phyloP scores from a whole-genome alignment of 2,329 filamentous ascomycete genomes.

The Diaporthe ampelina region DNA sequence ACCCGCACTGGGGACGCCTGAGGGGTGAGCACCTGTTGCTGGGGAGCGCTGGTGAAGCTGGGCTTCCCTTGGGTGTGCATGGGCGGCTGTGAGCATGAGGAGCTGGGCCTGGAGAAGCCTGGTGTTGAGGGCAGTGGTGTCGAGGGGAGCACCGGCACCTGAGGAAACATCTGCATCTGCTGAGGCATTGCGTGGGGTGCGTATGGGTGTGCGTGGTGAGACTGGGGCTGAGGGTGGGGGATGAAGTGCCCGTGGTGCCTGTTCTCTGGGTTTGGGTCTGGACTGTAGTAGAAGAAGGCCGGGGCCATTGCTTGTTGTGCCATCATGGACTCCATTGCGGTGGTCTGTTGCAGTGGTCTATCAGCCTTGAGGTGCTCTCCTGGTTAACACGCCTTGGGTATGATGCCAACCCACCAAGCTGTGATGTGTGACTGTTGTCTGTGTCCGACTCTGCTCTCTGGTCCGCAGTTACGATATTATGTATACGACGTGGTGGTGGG shows the following conservation, averaged over 20 bases:
- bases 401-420: slow-evolving; percentile 38
- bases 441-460: slow-evolving; percentile 33
- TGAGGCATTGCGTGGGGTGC: slow-evolving; percentile 51
- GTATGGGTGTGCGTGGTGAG: slow-evolving; percentile 55
- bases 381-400: background rate
- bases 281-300: slow-evolving; percentile 90
- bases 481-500: slow-evolving; percentile 45
- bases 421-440: slow-evolving; percentile 33
- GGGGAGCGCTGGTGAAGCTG: slow-evolving; percentile 70
- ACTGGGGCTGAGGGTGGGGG: slow-evolving; percentile 72
- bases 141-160: slow-evolving; percentile 71
- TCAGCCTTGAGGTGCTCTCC: slow-evolving; percentile 42
- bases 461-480: slow-evolving; percentile 47
- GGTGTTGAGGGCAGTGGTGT: slow-evolving; percentile 72
- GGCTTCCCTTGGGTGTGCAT: slow-evolving; percentile 55
- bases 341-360: slow-evolving; percentile 42
- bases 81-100: slow-evolving; percentile 73
- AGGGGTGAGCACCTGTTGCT: slow-evolving; percentile 74
- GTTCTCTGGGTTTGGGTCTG: slow-evolving; percentile 79
- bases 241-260: slow-evolving; percentile 84
- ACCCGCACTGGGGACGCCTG: slow-evolving; percentile 81
- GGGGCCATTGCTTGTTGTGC: slow-evolving; percentile 73
- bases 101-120: slow-evolving; percentile 75
- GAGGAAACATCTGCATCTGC: slow-evolving; percentile 66
- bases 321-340: slow-evolving; percentile 77